Evolutionary conservation across 352 stramenopile genomes (phyloP).

Genomic region (Pythium apleroticum): DNA sequence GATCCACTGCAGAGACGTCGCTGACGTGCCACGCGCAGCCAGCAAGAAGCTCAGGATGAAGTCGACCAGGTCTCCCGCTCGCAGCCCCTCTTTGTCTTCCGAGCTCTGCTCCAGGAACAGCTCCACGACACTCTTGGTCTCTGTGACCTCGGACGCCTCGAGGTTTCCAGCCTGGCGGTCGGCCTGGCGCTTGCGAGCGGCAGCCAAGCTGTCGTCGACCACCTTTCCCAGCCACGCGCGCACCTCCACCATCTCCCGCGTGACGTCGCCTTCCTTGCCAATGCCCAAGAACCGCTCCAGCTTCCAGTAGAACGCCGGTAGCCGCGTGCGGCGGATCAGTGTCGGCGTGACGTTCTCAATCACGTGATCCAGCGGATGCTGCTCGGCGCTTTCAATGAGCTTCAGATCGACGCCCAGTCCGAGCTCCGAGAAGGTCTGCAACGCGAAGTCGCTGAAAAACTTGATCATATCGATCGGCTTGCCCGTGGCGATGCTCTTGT

Average conservation of each 20-base stretch:
- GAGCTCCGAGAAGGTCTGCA: conserved; percentile 56
- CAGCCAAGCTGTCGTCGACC: conserved; percentile 32
- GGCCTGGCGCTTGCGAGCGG: not conserved
- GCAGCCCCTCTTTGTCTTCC: conserved; percentile 25
- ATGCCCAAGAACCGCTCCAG: conserved; percentile 45
- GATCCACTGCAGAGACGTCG: conserved; percentile 68
- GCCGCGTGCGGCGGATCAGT: conserved; percentile 48
- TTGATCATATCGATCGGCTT: conserved; percentile 24
- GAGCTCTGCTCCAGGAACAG: conserved; percentile 22
- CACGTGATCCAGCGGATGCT: conserved; percentile 42
- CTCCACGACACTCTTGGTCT: conserved; percentile 22
- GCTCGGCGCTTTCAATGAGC: conserved; percentile 33
- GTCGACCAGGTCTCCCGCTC: conserved; percentile 59
- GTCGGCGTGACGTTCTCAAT: conserved; percentile 36
- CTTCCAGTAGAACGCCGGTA: conserved; percentile 54
- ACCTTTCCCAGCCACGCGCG: conserved; percentile 44
- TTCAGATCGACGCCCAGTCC: conserved; percentile 47
- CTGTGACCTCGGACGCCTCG: not conserved
- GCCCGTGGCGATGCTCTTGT: conserved; percentile 8
- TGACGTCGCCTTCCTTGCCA: conserved; percentile 38
- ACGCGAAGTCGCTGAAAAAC: conserved; percentile 46
- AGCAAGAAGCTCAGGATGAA: conserved; percentile 69
- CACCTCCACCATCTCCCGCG: conserved; percentile 29
- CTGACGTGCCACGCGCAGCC: conserved; percentile 73
- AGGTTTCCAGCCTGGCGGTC: not conserved